A percentile compares a stretch with the other conserved stretches of the same genome.
phyloP scores from a whole-genome alignment of 768 basidiomycete genomes.

The Kwoniella mangroviensis region DNA sequence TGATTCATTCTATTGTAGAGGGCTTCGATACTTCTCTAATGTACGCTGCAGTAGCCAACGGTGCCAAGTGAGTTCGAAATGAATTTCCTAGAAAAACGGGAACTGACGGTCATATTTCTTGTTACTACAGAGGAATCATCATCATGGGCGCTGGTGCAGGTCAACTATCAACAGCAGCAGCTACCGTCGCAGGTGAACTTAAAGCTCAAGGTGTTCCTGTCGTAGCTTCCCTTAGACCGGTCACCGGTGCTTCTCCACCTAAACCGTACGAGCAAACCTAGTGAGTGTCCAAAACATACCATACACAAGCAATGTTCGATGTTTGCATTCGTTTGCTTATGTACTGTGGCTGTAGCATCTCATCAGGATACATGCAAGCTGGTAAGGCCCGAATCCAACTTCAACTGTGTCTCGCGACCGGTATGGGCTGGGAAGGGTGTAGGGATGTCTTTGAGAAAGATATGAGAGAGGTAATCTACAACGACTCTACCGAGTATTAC shows the following conservation, averaged over 20 bases:
- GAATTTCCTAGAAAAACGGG: neutral
- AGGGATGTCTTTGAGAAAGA: conserved; percentile 19
- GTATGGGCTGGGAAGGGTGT: conserved; percentile 26
- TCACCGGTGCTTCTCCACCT: conserved; percentile 36
- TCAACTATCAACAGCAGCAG: conserved; percentile 21
- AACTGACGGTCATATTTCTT: neutral
- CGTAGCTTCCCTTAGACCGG: conserved; percentile 30
- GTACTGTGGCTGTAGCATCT: conserved; percentile 16
- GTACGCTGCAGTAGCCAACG: conserved; percentile 28
- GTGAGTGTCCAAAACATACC: neutral
- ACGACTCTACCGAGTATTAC: conserved; percentile 14
- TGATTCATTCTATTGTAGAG: neutral
- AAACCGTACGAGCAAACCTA: conserved; percentile 18
- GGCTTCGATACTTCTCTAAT: conserved; percentile 20
- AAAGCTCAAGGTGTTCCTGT: conserved; percentile 34
- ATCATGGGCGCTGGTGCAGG: conserved; percentile 46
- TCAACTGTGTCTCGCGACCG: conserved; percentile 40
- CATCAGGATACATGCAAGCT: conserved; percentile 41
- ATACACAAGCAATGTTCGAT: too few relatives aligned
- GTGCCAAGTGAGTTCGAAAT: conserved; percentile 26
- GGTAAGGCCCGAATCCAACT: conserved; percentile 43
- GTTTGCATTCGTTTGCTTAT: too few relatives aligned
- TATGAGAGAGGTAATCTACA: conserved; percentile 17
- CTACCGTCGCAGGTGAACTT: conserved; percentile 15
- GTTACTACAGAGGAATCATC: conserved; percentile 31